phyloP scores from a whole-genome alignment of 306 rosid species.

The Calophaca sinica region DNA sequence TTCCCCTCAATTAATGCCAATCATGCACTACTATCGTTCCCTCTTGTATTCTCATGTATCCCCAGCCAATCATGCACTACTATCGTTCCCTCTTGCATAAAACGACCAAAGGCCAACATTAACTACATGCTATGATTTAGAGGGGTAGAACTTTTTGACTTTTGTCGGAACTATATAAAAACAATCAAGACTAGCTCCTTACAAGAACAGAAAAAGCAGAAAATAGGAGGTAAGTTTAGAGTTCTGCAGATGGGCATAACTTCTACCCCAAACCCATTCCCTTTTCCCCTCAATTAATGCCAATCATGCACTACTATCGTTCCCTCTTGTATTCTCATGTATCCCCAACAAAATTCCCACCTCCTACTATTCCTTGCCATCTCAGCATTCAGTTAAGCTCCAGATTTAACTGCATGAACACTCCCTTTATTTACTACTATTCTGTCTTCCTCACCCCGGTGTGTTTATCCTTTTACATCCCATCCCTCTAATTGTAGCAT shows the following conservation, averaged over 20 bases:
- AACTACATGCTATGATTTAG: background rate
- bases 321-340: conserved; percentile 10
- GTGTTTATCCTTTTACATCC: background rate
- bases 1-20: conserved; percentile 9
- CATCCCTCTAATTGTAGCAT: background rate
- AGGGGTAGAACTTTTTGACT: background rate
- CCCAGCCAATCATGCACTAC: too few relatives aligned
- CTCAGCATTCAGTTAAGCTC: background rate
- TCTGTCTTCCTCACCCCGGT: background rate
- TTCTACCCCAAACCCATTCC: background rate
- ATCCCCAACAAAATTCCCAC: background rate
- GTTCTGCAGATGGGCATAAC: background rate
- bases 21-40: conserved; percentile 8
- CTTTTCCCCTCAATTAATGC: conserved; percentile 12
- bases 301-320: conserved; percentile 5
- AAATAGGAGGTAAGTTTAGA: conserved; percentile 12
- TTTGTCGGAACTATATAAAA: background rate
- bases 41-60: conserved; percentile 12
- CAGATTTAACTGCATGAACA: background rate
- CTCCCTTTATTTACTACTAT: conserved; percentile 5
- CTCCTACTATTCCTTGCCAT: too few relatives aligned
- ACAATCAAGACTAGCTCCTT: conserved; percentile 5
- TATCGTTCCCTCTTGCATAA: too few relatives aligned
- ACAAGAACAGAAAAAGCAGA: conserved; percentile 17
- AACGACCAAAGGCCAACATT: conserved; percentile 15